Evolutionary conservation across 495 filamentous ascomycete species (phyloP).

Genomic region (Stereocaulon alpinum): DNA sequence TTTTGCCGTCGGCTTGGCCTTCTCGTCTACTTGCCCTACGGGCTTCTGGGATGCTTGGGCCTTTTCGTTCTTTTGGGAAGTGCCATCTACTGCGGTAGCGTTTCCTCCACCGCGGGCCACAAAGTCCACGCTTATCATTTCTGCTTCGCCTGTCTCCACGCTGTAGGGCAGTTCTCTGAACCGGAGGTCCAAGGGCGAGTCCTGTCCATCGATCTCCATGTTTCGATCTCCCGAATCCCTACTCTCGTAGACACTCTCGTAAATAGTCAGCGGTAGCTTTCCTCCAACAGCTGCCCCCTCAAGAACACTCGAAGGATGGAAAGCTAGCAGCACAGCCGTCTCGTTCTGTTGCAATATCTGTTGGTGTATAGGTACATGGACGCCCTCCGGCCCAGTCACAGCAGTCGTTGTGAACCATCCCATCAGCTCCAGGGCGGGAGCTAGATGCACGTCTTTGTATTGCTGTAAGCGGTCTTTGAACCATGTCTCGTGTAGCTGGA

Average conservation of each 20-base stretch:
- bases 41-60: constrained; percentile 14
- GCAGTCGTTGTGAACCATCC: constrained; percentile 90
- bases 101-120: constrained; percentile 74
- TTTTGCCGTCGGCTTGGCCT: constrained; percentile 32
- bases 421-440: constrained; percentile 72
- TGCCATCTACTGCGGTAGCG: constrained; percentile 49
- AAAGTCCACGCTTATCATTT: constrained; percentile 94
- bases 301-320: constrained; percentile 53
- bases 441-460: constrained; percentile 84
- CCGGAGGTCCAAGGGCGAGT: constrained; percentile 44
- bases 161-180: constrained; percentile 80
- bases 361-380: constrained; percentile 63
- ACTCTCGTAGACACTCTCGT: constrained; percentile 70
- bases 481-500: constrained; percentile 55
- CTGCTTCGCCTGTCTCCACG: constrained; percentile 86
- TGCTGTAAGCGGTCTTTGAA: constrained; percentile 73
- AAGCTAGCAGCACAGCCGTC: constrained; percentile 74
- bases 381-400: constrained; percentile 53
- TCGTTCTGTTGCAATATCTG: constrained; percentile 74
- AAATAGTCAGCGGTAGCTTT: constrained; percentile 80
- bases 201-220: constrained; percentile 65
- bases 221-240: constrained; percentile 47
- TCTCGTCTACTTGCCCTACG: constrained; percentile 22
- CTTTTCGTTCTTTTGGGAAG: constrained; percentile 19
- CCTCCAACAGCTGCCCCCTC: constrained; percentile 45